Percentiles rank a stretch among this genome's conserved stretches.
phyloP scores from a whole-genome alignment of 2,329 filamentous ascomycete species.

The Rutstroemia sp. region DNA sequence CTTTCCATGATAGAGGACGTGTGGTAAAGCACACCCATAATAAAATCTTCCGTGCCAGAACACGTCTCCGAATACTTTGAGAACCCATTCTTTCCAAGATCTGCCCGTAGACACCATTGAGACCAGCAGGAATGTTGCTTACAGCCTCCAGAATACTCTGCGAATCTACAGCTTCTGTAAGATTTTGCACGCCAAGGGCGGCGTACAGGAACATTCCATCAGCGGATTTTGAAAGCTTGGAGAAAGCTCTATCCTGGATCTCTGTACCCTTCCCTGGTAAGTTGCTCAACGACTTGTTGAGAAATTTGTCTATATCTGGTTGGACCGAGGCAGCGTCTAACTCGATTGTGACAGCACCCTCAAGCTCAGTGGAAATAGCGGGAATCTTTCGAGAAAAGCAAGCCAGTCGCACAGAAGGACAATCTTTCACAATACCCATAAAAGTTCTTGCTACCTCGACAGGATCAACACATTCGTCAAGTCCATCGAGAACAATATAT shows the following conservation, averaged over 20 bases:
- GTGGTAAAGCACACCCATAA: slow-evolving; percentile 5
- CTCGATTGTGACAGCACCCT: background rate
- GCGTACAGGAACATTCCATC: slow-evolving; percentile 7
- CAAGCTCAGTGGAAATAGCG: background rate
- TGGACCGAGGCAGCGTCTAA: background rate
- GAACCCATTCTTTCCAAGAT: slow-evolving; percentile 1
- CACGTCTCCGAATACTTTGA: slow-evolving; percentile 2
- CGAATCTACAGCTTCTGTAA: slow-evolving; percentile 2
- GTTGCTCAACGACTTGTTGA: background rate
- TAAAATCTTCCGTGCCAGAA: background rate
- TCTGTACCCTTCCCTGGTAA: background rate
- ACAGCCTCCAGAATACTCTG: slow-evolving; percentile 1
- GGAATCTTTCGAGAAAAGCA: slow-evolving; percentile 3
- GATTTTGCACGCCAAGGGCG: background rate
- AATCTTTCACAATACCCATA: background rate
- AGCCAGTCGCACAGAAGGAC: background rate
- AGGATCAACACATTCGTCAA: slow-evolving; percentile 5
- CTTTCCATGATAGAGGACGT: slow-evolving; percentile 2
- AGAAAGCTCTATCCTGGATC: background rate
- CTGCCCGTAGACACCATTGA: slow-evolving; percentile 2
- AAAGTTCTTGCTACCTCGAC: background rate
- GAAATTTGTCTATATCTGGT: slow-evolving; percentile 5
- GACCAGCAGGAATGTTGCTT: slow-evolving; percentile 1
- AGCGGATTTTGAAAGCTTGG: background rate
- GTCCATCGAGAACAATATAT: slow-evolving; percentile 3